Evolutionary conservation across 1,284 basidiomycete species (phyloP).

Genomic region (Cutaneotrichosporon sp.): DNA sequence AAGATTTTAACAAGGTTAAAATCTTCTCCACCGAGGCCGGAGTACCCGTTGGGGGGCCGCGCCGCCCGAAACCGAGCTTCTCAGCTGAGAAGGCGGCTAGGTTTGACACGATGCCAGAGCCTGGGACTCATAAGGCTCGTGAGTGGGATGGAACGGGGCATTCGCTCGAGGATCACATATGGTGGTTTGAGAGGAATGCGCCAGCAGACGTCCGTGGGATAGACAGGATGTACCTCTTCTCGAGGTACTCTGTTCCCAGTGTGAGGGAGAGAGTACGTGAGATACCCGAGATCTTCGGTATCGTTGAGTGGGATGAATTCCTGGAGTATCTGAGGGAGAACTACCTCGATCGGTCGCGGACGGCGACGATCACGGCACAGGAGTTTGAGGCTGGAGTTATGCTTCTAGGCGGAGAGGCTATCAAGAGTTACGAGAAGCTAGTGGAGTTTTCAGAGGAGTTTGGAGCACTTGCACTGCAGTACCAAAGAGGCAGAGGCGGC

Average conservation of each 20-base stretch:
- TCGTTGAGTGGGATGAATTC: background rate
- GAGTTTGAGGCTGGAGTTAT: background rate
- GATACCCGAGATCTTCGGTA: background rate
- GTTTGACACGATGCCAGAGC: too few species aligned
- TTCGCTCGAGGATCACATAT: background rate
- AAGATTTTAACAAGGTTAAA: too few species aligned
- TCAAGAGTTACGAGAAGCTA: background rate
- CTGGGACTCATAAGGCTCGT: background rate
- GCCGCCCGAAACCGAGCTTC: too few species aligned
- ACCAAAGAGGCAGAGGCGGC: background rate
- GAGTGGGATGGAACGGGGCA: background rate
- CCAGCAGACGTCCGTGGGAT: background rate
- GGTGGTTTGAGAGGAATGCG: background rate
- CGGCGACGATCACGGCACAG: background rate
- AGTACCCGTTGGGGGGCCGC: too few species aligned
- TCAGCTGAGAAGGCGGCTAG: too few species aligned
- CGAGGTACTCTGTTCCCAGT: background rate
- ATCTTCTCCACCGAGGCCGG: too few species aligned
- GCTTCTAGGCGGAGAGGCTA: background rate
- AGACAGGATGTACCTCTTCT: background rate
- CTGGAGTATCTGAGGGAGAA: background rate
- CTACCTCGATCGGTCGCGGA: background rate
- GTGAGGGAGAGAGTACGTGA: background rate
- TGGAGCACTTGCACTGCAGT: background rate
- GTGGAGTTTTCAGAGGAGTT: background rate